Evolutionary conservation across 192 early-diverging fungal genomes (phyloP).

Genomic region (Coemansia sp.): DNA sequence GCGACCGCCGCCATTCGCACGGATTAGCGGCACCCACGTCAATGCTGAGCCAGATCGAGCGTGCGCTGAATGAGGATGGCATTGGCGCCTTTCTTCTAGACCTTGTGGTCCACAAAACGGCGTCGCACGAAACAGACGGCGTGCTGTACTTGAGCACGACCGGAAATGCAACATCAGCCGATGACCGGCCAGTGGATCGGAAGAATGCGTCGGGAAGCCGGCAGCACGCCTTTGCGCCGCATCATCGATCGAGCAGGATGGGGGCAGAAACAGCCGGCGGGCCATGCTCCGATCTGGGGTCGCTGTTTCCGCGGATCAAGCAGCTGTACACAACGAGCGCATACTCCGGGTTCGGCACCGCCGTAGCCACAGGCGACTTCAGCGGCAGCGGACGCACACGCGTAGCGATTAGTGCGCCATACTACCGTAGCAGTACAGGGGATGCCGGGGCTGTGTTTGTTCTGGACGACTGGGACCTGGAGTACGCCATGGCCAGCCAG

Average conservation of each 20-base stretch:
- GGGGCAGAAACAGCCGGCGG: neutral
- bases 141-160: constrained; percentile 9
- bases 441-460: constrained; percentile 62
- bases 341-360: constrained; percentile 69
- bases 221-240: constrained; percentile 22
- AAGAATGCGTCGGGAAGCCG: neutral
- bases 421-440: constrained; percentile 32
- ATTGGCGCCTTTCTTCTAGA: neutral
- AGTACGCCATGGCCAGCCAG: constrained; percentile 26
- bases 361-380: constrained; percentile 69
- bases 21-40: neutral
- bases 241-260: neutral
- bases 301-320: constrained; percentile 47
- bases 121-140: constrained; percentile 9
- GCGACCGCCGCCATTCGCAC: constrained; percentile 13
- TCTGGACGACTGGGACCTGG: constrained; percentile 9
- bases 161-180: neutral
- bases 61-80: neutral
- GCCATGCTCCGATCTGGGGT: constrained; percentile 35
- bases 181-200: neutral
- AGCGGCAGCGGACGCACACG: constrained; percentile 60
- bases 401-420: constrained; percentile 68
- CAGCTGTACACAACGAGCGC: constrained; percentile 47
- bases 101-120: neutral
- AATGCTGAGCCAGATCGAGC: neutral